These are phyloP conservation scores for Withania somnifera DNA, from an alignment of 305 asterid species.

Conservation along the genomic window DNA sequence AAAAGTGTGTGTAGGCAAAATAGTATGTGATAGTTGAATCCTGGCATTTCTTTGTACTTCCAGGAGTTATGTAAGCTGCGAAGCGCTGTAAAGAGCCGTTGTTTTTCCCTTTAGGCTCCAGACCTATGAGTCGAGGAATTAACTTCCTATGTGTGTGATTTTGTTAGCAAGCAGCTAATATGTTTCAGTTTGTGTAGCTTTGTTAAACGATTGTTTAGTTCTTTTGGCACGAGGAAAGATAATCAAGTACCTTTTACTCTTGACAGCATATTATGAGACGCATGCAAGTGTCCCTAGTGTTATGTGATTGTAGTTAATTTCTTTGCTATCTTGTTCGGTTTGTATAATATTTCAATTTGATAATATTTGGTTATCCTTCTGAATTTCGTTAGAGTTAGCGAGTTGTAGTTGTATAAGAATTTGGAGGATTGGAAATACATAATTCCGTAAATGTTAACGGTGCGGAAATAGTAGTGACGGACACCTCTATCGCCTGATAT, in stretches of 20 bases:
- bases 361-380: no score
- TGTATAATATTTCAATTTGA: no score
- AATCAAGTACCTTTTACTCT: background rate
- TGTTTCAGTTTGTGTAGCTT: background rate
- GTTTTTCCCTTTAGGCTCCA: background rate
- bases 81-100: background rate
- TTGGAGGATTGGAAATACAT: no score
- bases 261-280: background rate
- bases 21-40: background rate
- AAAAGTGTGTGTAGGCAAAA: background rate
- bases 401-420: no score
- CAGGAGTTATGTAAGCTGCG: background rate
- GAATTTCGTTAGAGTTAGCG: no score
- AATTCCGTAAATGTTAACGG: no score
- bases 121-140: background rate
- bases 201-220: background rate
- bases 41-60: background rate
- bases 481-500: no score
- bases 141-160: background rate
- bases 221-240: background rate
- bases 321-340: no score
- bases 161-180: background rate
- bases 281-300: no score
- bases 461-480: no score
- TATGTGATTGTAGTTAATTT: no score